phyloP scores from a whole-genome alignment of 495 filamentous ascomycete species.

The Gamarada debralockiae region DNA sequence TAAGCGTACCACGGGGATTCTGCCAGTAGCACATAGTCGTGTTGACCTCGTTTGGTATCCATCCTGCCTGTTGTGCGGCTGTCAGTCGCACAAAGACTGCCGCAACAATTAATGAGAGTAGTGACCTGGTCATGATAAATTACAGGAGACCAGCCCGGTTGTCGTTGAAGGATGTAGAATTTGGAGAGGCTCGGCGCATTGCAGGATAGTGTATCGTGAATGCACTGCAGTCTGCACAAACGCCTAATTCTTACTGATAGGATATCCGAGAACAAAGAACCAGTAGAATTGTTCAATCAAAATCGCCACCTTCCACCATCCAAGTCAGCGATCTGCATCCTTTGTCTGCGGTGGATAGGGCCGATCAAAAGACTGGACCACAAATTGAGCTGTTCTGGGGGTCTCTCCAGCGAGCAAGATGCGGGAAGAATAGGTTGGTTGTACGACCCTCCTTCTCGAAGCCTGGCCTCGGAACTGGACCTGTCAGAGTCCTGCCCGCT shows the following conservation, averaged over 20 bases:
- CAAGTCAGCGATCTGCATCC: background rate
- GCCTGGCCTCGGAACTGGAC: no score
- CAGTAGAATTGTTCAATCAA: background rate
- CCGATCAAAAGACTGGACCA: background rate
- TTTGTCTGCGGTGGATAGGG: background rate
- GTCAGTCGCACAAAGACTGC: slow-evolving; percentile 8
- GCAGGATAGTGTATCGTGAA: background rate
- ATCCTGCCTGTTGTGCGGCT: slow-evolving; percentile 31
- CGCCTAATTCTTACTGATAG: background rate
- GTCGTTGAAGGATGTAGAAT: background rate
- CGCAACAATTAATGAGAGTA: slow-evolving; percentile 5
- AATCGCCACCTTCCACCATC: background rate
- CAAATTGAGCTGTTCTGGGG: background rate
- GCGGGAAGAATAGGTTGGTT: no score
- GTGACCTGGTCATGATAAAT: slow-evolving; percentile 10
- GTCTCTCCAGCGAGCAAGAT: no score
- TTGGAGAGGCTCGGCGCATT: slow-evolving; percentile 17
- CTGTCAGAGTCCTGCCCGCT: no score
- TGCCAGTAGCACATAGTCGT: slow-evolving; percentile 57
- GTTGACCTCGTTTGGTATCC: slow-evolving; percentile 41
- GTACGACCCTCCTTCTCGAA: no score
- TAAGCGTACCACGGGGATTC: slow-evolving; percentile 41
- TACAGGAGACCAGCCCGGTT: background rate
- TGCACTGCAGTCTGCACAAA: background rate
- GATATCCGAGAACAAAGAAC: background rate